Base-by-base conservation (phyloP, 495 filamentous ascomycete genomes). In the Ascodesmis nigricans region DNA sequence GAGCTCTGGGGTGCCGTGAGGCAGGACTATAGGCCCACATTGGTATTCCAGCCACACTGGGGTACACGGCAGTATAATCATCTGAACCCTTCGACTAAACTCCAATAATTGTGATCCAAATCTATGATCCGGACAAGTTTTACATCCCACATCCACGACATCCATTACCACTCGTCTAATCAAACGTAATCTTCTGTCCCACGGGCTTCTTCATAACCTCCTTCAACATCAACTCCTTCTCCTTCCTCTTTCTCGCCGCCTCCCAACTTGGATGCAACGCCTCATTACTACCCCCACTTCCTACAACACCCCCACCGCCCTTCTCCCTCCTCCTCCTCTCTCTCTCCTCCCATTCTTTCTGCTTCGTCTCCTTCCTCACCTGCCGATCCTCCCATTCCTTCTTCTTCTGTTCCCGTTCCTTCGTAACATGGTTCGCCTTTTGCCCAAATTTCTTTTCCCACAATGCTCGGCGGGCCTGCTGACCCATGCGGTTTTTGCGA, bases 241-340 rank as follows among this genome's bases (percentile, higher is more conserved):
- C 78, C 56, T 95, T 93, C 10, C 71, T 74, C 57, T 73, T 73
- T 60, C 71, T 76, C 27, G 73, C 78, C 4, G 87, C 87, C 55
- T 79, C 75, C 87, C 87, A 97, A 34, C 75, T 83, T 6, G 87
- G 87, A 67, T 97, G 87, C 45, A 95, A 52, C 4, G 72, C 68
- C 1, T 51, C 60, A n/a, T n/a, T n/a, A n/a, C n/a, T n/a, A n/a
- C n/a, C n/a, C n/a, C n/a, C n/a, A n/a, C n/a, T 50, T 74, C 77
- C 44, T 73, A 63, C 33, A 65, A 58, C 45, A 31, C 33, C 34
- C 18, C 39, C 41, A 5, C 11, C 30, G 4, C 24, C 29, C 39
- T 38, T 35, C 23, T 15, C n/a, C 47, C 59, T 1, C 61, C 53
- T 58, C 19, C 59, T 56, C 66, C 69, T 71, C 4, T 61, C 68